phyloP scores from a whole-genome alignment of 345 rosid species.

The Rhizophora apiculata region DNA sequence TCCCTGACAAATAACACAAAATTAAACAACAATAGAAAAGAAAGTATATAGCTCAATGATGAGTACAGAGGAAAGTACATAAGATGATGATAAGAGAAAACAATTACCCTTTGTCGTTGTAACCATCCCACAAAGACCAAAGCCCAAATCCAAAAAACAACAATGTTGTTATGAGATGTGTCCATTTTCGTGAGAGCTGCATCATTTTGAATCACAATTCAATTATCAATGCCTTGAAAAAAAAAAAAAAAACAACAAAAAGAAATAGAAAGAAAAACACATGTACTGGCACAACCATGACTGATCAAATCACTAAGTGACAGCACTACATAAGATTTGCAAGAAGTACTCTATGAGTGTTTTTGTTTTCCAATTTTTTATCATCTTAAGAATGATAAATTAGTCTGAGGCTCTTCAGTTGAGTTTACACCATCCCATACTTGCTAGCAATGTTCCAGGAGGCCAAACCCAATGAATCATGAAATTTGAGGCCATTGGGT shows the following conservation, averaged over 20 bases:
- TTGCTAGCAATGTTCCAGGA: background rate
- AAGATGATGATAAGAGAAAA: background rate
- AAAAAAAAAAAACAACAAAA: background rate
- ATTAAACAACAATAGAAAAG: conserved; percentile 4
- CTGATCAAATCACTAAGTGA: no score
- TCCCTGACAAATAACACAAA: conserved; percentile 41
- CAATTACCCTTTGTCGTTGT: conserved; percentile 61
- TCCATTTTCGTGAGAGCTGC: conserved; percentile 91
- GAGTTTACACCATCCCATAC: background rate
- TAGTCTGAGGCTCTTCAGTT: background rate
- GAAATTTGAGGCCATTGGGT: background rate
- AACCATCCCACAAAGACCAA: conserved; percentile 89
- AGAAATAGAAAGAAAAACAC: no score
- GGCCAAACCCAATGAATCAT: background rate
- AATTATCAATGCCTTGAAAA: background rate
- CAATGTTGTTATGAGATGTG: conserved; percentile 76
- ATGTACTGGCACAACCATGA: no score
- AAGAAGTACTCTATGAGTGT: no score
- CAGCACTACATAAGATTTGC: no score
- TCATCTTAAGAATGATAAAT: background rate
- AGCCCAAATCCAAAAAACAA: conserved; percentile 81
- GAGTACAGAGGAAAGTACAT: conserved; percentile 4
- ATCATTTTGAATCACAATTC: conserved; percentile 14
- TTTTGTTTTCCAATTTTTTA: no score
- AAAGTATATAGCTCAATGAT: conserved; percentile 1